A percentile compares a stretch with the other conserved stretches of the same genome.
These are phyloP conservation scores for slime mould (Dictyostelium discoideum) DNA, from an alignment of 78 protist species.

Conservation along the genomic window DNA sequence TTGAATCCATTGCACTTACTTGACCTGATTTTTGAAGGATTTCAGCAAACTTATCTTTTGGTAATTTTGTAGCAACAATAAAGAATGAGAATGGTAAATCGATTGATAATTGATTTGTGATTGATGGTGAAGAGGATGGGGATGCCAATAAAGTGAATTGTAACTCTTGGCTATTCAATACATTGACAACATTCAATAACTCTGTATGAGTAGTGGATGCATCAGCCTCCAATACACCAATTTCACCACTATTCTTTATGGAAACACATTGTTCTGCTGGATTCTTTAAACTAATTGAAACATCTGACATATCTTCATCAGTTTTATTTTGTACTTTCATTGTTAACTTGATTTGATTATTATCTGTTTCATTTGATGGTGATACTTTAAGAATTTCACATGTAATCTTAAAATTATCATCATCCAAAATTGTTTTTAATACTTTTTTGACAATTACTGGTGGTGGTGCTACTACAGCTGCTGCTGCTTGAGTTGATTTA, in stretches of 20 bases:
- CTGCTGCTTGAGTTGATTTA: background rate
- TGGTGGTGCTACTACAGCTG: background rate
- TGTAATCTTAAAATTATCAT: constrained; percentile 1
- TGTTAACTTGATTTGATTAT: constrained; percentile 29
- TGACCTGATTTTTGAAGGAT: constrained; percentile 65
- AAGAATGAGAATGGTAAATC: constrained; percentile 18
- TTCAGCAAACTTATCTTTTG: constrained; percentile 73
- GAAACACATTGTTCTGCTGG: background rate
- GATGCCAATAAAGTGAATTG: constrained; percentile 1
- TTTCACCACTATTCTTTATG: constrained; percentile 17
- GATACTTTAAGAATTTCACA: background rate
- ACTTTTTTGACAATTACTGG: constrained; percentile 24
- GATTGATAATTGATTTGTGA: background rate
- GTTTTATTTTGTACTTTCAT: constrained; percentile 50
- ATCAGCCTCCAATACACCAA: constrained; percentile 62
- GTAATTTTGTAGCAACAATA: background rate
- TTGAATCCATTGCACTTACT: background rate
- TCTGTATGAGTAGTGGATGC: background rate
- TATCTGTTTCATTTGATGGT: background rate
- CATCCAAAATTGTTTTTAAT: background rate
- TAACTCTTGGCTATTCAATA: background rate
- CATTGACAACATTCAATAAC: background rate
- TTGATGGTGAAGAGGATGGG: constrained; percentile 21
- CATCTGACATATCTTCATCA: constrained; percentile 73
- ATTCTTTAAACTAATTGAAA: background rate